These are phyloP conservation scores for Collybia mongolica DNA, from an alignment of 768 basidiomycete genomes.

Conservation along the genomic window DNA sequence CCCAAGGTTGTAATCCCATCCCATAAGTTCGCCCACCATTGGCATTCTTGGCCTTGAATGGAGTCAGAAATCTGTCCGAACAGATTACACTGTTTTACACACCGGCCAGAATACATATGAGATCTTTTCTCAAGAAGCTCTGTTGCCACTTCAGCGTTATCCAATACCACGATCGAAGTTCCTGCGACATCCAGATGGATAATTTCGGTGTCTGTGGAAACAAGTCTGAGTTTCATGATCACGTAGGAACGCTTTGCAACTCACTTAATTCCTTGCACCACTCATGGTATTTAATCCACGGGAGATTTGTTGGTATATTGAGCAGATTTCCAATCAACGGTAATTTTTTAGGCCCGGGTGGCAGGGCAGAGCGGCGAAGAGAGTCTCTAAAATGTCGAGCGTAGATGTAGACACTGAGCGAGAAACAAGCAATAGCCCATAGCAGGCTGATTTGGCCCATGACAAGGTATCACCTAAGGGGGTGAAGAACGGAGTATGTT, in stretches of 20 bases:
- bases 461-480: no score
- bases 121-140: constrained; percentile 45
- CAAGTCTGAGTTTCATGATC: no score
- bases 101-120: constrained; percentile 37
- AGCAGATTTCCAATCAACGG: constrained; percentile 7
- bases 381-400: background rate
- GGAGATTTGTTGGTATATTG: background rate
- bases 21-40: constrained; percentile 12
- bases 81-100: background rate
- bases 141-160: constrained; percentile 31
- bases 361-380: background rate
- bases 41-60: constrained; percentile 4
- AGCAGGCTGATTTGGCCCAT: background rate
- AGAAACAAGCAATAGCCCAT: background rate
- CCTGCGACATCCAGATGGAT: background rate
- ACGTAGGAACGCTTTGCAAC: background rate
- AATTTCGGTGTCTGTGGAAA: constrained; percentile 16
- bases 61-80: background rate
- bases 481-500: no score
- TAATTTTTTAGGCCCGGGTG: constrained; percentile 3
- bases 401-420: background rate
- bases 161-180: constrained; percentile 15
- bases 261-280: constrained; percentile 6
- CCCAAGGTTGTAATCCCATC: constrained; percentile 9
- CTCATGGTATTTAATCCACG: constrained; percentile 6